Base-by-base conservation (phyloP, 306 rosid genomes). In the Quercus engelmannii region DNA sequence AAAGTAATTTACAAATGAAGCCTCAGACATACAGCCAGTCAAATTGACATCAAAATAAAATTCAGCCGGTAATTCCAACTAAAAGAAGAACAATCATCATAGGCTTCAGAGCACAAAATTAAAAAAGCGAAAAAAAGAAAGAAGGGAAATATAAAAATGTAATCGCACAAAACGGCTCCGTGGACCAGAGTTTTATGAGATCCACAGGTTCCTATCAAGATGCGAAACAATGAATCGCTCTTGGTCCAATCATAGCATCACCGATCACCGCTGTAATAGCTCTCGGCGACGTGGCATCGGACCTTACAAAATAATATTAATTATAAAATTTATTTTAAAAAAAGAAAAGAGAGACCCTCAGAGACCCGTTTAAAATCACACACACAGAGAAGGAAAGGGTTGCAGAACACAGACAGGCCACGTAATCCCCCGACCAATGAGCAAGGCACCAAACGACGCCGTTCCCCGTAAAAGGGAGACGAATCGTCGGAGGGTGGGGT, bases 31-130 rank as follows among this genome's bases (percentile, higher is more conserved):
- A 61, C 80, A 87, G 92, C 84, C 84, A 90, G 93, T 89, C 77
- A 75, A 75, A 79, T 46, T 75, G 3, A 81, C 94, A 92, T 86
- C 93, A 92, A 74, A 11, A 33, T 14, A 68, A 69, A 30, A 78
- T 31, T 90, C 93, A 92, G 93, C 26, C 93, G 92, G 94, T 92
- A 92, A 90, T 92, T 92, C 92, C 97, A 92, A 89, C 76, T 78
- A 38, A 77, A 84, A 61, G 15, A 28, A 71, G 38, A 25, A 67
- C 26, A 82, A 55, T 89, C 92, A 11, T 92, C 94, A 90, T 73
- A 1, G 91, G 97, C 97, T 81, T 80, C 84, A 30, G 1, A 14
- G 0, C 6, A 23, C 19, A 71, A 1, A 0, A 70, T 21, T 1
- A 41, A 38, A 33, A 26, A 5, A 8, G 0, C 1, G 3, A 14